Evolutionary conservation across 2,329 filamentous ascomycete species (phyloP).

Genomic region (Lachnellula suecica): DNA sequence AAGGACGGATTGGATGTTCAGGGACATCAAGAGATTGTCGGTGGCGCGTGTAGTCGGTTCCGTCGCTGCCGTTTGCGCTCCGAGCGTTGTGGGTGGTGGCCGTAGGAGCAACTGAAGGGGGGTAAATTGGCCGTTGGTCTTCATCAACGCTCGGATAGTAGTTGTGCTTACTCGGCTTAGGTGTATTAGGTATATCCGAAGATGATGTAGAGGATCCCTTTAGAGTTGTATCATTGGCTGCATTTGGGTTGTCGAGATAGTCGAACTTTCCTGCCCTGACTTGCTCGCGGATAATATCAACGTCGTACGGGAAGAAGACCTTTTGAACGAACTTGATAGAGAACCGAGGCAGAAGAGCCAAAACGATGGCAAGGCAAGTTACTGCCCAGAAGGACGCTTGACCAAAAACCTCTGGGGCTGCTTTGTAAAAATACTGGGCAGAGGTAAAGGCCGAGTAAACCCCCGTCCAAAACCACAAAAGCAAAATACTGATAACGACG

Average conservation of each 20-base stretch:
- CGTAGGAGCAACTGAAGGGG: conserved; percentile 80
- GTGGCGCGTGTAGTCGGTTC: conserved; percentile 80
- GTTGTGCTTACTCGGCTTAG: conserved; percentile 47
- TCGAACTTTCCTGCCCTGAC: conserved; percentile 80
- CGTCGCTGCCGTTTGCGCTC: conserved; percentile 90
- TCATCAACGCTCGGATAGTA: conserved; percentile 72
- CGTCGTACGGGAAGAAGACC: conserved; percentile 87
- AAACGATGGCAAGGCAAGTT: conserved; percentile 73
- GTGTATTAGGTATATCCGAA: conserved; percentile 54
- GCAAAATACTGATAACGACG: conserved; percentile 75
- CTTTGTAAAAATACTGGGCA: conserved; percentile 73
- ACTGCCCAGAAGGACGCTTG: conserved; percentile 86
- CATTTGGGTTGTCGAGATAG: conserved; percentile 50
- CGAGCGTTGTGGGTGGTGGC: conserved; percentile 73
- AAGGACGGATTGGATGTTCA: conserved; percentile 39
- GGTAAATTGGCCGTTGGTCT: conserved; percentile 89
- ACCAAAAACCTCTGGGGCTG: conserved; percentile 76
- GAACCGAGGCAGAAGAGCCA: conserved; percentile 87
- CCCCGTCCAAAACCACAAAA: conserved; percentile 96
- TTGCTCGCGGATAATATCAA: conserved; percentile 95
- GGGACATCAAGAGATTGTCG: conserved; percentile 44
- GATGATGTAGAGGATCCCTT: conserved; percentile 52
- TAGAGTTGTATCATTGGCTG: conserved; percentile 36
- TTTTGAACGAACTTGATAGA: conserved; percentile 86
- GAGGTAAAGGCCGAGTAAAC: conserved; percentile 59